phyloP scores from a whole-genome alignment of 768 basidiomycete species.

The Russula ochroleuca region DNA sequence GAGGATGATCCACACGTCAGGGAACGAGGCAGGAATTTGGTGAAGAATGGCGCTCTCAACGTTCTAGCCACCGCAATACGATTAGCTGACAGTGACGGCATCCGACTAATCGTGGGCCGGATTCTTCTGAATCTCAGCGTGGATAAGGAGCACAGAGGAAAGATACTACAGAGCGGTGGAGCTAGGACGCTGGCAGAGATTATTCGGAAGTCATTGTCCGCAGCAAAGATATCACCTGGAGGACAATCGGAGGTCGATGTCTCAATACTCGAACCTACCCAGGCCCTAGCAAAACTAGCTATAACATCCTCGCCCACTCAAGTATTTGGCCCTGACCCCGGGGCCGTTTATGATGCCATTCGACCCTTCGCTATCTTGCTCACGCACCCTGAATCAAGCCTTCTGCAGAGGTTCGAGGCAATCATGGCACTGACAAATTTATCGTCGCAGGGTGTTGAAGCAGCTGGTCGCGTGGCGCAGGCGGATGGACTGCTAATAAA shows the following conservation, averaged over 20 bases:
- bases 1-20: conserved; percentile 68
- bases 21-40: conserved; percentile 50
- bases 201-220: conserved; percentile 48
- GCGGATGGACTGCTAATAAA: conserved; percentile 57
- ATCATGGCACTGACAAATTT: conserved; percentile 97
- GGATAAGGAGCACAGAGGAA: conserved; percentile 71
- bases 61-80: conserved; percentile 56
- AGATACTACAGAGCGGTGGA: conserved; percentile 73
- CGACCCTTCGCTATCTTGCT: conserved; percentile 74
- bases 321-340: conserved; percentile 83
- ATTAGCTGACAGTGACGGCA: conserved; percentile 57
- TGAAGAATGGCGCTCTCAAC: conserved; percentile 60
- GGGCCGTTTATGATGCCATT: conserved; percentile 76
- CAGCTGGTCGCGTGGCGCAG: conserved; percentile 63
- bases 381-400: conserved; percentile 58
- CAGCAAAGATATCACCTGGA: conserved; percentile 31
- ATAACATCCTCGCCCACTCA: conserved; percentile 89
- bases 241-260: conserved; percentile 37
- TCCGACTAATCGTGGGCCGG: conserved; percentile 55
- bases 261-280: conserved; percentile 59
- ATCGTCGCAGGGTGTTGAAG: conserved; percentile 65
- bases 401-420: conserved; percentile 86
- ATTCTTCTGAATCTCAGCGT: conserved; percentile 69
- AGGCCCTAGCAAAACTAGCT: conserved; percentile 87
- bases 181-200: conserved; percentile 58